These are phyloP conservation scores for Knoxdaviesia proteae DNA, from an alignment of 2,329 filamentous ascomycete genomes.

Conservation along the genomic window DNA sequence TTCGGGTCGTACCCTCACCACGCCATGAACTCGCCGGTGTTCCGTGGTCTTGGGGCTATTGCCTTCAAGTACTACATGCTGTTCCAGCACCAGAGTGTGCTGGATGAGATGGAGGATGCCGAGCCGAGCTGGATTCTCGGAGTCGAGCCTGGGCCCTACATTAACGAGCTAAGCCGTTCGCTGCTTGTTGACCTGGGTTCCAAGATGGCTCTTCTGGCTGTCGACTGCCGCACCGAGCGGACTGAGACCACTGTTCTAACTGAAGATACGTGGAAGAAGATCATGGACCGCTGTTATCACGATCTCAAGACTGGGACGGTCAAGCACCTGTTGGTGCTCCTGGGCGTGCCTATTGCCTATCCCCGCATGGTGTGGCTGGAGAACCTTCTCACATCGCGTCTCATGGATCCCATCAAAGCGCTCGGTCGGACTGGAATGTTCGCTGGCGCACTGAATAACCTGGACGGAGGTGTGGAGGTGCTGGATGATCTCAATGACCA, in stretches of 20 bases:
- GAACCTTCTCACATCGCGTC: slow-evolving; percentile 52
- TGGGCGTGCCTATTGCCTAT: slow-evolving; percentile 71
- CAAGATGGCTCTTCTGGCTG: slow-evolving; percentile 60
- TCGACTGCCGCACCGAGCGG: slow-evolving; percentile 83
- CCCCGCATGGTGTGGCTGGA: slow-evolving; percentile 53
- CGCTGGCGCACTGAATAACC: slow-evolving; percentile 64
- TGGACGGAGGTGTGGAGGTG: slow-evolving; percentile 81
- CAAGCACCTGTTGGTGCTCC: slow-evolving; percentile 71
- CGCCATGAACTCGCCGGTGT: slow-evolving; percentile 80
- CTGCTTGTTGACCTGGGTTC: slow-evolving; percentile 68
- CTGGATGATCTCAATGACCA: slow-evolving; percentile 87
- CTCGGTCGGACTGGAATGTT: slow-evolving; percentile 65
- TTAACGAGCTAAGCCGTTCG: slow-evolving; percentile 66
- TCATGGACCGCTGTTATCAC: slow-evolving; percentile 67
- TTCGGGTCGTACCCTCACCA: slow-evolving; percentile 83
- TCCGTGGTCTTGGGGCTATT: slow-evolving; percentile 71
- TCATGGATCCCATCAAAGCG: slow-evolving; percentile 79
- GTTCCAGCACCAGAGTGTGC: slow-evolving; percentile 85
- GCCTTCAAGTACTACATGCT: slow-evolving; percentile 98
- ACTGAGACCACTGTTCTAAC: slow-evolving; percentile 64
- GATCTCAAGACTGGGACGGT: slow-evolving; percentile 71
- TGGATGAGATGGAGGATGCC: slow-evolving; percentile 56
- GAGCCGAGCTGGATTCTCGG: slow-evolving; percentile 90
- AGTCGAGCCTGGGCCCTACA: slow-evolving; percentile 64
- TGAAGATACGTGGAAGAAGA: slow-evolving; percentile 62